phyloP scores from a whole-genome alignment of 805 yeast species.

The Lachancea cidri region DNA sequence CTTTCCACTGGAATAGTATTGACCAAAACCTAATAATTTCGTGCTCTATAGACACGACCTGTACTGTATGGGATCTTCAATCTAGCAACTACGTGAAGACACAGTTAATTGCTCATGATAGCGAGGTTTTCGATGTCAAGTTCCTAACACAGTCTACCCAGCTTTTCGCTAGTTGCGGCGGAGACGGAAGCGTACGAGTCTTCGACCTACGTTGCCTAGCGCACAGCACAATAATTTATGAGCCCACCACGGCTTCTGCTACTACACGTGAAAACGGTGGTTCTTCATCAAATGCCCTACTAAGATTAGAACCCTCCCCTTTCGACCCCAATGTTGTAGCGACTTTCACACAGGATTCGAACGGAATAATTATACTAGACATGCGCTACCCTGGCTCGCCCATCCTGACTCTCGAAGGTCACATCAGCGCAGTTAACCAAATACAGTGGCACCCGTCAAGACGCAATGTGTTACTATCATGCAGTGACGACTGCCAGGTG shows the following conservation, averaged over 20 bases:
- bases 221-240: slow-evolving; percentile 92
- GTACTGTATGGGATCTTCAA: slow-evolving; percentile 84
- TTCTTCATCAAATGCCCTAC: slow-evolving; percentile 44
- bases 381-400: slow-evolving; percentile 87
- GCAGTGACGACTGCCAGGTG: slow-evolving; percentile 73
- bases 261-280: slow-evolving; percentile 12
- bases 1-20: slow-evolving; percentile 84
- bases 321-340: slow-evolving; percentile 80
- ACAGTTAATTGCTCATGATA: slow-evolving; percentile 93
- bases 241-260: slow-evolving; percentile 42
- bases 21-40: slow-evolving; percentile 73
- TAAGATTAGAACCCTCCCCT: slow-evolving; percentile 73
- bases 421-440: slow-evolving; percentile 61
- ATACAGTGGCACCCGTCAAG: slow-evolving; percentile 81
- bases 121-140: slow-evolving; percentile 89
- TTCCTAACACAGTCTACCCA: slow-evolving; percentile 65
- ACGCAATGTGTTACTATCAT: slow-evolving; percentile 49
- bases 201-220: slow-evolving; percentile 87
- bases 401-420: slow-evolving; percentile 62
- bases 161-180: slow-evolving; percentile 87
- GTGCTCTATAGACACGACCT: slow-evolving; percentile 90
- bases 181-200: slow-evolving; percentile 90
- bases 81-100: slow-evolving; percentile 64
- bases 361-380: slow-evolving; percentile 65
- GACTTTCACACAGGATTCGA: slow-evolving; percentile 68